Conservation (phyloP, 2,329 filamentous ascomycete genomes). For the Pyricularia pennisetigena region DNA sequence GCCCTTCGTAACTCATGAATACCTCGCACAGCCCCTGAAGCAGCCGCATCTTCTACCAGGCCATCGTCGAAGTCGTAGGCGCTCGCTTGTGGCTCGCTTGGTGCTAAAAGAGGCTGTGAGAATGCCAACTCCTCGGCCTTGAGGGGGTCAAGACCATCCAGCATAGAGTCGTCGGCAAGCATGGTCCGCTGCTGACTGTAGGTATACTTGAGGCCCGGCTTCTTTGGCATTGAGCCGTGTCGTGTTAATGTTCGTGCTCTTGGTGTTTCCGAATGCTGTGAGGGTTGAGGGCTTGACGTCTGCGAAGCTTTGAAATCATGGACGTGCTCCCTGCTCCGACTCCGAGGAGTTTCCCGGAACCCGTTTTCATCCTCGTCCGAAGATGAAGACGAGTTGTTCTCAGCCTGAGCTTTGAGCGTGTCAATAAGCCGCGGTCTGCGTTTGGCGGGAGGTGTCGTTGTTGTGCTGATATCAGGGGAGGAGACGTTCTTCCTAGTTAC, state of each 20-base stretch:
- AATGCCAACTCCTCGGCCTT: conserved; percentile 14
- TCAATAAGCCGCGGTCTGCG: conserved; percentile 28
- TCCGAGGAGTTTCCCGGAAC: conserved; percentile 12
- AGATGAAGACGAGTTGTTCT: conserved; percentile 14
- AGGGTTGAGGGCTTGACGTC: neutral
- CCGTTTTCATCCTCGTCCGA: conserved; percentile 8
- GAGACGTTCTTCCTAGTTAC: neutral
- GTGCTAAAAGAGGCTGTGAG: conserved; percentile 15
- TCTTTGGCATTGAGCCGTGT: conserved; percentile 15
- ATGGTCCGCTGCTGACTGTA: conserved; percentile 28
- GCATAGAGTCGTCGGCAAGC: conserved; percentile 20
- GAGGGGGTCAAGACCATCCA: conserved; percentile 8
- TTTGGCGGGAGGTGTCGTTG: conserved; percentile 4
- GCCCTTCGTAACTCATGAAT: conserved; percentile 58
- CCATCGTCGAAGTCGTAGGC: conserved; percentile 31
- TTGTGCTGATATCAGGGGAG: neutral
- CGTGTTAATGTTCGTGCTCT: conserved; percentile 13
- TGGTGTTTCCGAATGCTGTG: conserved; percentile 4
- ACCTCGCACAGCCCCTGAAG: conserved; percentile 45
- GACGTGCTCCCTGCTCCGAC: neutral
- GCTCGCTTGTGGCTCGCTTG: conserved; percentile 12
- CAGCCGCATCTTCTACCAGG: conserved; percentile 26
- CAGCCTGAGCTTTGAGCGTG: conserved; percentile 27
- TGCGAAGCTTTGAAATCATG: neutral
- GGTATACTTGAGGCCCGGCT: conserved; percentile 25